These are phyloP conservation scores for Euphorbia celastroides DNA, from an alignment of 441 rosid species.

Conservation along the genomic window DNA sequence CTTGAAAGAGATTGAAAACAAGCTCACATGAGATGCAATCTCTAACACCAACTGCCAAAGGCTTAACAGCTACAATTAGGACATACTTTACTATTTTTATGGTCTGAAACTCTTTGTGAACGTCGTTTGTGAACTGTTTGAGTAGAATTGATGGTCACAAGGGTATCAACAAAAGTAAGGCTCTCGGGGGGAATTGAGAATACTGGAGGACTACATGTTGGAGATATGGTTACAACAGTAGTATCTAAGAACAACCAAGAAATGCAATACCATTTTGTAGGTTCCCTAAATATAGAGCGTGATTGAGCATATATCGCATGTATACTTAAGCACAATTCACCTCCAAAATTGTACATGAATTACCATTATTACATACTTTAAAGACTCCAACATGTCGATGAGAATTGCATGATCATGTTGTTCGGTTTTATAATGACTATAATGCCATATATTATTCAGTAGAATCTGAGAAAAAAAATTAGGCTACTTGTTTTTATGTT, in stretches of 20 bases:
- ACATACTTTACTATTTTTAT: slow-evolving; percentile 25
- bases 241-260: slow-evolving; percentile 23
- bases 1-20: slow-evolving; percentile 24
- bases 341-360: too few species aligned
- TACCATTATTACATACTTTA: too few species aligned
- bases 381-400: too few species aligned
- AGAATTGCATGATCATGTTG: too few species aligned
- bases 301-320: slow-evolving; percentile 19
- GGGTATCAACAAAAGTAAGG: slow-evolving; percentile 23
- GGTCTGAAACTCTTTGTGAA: slow-evolving; percentile 14
- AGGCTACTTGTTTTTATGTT: too few species aligned
- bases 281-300: slow-evolving; percentile 20
- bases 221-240: slow-evolving; percentile 26
- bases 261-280: slow-evolving; percentile 26
- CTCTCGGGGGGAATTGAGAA: slow-evolving; percentile 23
- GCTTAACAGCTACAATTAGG: slow-evolving; percentile 33
- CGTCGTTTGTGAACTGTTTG: background rate
- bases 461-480: too few species aligned
- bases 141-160: slow-evolving; percentile 25
- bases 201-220: slow-evolving; percentile 26
- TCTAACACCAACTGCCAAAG: slow-evolving; percentile 26
- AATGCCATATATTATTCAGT: too few species aligned
- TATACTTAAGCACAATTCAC: too few species aligned
- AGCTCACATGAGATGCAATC: slow-evolving; percentile 26
- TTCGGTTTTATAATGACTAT: too few species aligned